phyloP scores from a whole-genome alignment of 805 yeast genomes.

The Yarrowia deformans region DNA sequence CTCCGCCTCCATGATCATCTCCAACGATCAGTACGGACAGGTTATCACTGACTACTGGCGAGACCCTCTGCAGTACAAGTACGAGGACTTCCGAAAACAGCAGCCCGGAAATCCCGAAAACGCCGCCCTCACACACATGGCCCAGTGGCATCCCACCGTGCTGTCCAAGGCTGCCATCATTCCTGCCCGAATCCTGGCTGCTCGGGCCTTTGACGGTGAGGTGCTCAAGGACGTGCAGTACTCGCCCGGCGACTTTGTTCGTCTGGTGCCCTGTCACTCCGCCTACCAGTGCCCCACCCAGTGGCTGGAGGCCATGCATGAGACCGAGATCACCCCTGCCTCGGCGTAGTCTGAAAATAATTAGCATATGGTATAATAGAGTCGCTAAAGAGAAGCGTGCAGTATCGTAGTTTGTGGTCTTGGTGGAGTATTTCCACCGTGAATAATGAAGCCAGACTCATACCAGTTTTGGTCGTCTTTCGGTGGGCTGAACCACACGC shows the following conservation, averaged over 20 bases:
- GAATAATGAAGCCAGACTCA: no score
- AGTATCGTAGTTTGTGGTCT: neutral
- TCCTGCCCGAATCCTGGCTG: conserved; percentile 63
- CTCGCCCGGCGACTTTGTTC: conserved; percentile 54
- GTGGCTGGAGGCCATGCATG: conserved; percentile 58
- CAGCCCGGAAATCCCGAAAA: conserved; percentile 51
- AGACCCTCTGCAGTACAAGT: conserved; percentile 73
- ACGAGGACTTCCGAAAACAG: conserved; percentile 59
- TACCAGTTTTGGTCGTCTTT: no score
- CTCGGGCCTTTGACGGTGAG: conserved; percentile 45
- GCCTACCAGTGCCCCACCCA: conserved; percentile 38
- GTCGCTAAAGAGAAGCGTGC: neutral
- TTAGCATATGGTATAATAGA: conserved; percentile 24
- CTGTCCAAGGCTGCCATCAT: conserved; percentile 76
- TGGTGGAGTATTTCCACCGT: no score
- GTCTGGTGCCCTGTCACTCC: conserved; percentile 60
- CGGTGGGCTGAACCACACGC: no score
- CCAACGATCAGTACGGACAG: conserved; percentile 68
- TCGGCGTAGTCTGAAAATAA: conserved; percentile 53
- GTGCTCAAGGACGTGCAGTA: conserved; percentile 46
- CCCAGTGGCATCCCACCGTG: conserved; percentile 93
- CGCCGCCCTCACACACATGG: conserved; percentile 76
- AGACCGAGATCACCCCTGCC: conserved; percentile 62
- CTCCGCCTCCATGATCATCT: conserved; percentile 73
- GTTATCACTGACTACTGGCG: conserved; percentile 81